These are phyloP conservation scores for Batrachochytrium dendrobatidis DNA, from an alignment of 371 early-diverging fungal genomes.

Conservation along the genomic window DNA sequence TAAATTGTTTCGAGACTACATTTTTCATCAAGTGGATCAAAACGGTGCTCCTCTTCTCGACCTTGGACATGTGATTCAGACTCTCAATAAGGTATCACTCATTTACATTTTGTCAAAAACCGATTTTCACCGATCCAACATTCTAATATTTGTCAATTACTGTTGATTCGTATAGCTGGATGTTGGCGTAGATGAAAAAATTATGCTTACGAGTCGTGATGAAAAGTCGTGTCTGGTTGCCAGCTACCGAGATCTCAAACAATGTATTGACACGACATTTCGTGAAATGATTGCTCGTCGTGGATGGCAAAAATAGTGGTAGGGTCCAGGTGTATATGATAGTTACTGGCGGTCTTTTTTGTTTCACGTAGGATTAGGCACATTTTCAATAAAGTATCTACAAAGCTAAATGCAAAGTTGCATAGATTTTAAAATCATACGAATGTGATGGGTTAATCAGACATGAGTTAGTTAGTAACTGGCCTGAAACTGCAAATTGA, in stretches of 20 bases:
- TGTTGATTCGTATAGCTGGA: slow-evolving; percentile 59
- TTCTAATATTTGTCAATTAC: neutral
- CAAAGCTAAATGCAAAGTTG: too few relatives aligned
- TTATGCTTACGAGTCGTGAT: slow-evolving; percentile 87
- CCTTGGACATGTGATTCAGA: slow-evolving; percentile 85
- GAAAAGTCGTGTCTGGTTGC: slow-evolving; percentile 91
- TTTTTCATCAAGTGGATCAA: slow-evolving; percentile 93
- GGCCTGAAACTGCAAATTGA: too few relatives aligned
- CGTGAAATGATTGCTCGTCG: slow-evolving; percentile 8
- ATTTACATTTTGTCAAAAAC: neutral
- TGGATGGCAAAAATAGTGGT: neutral
- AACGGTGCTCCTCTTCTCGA: slow-evolving; percentile 77
- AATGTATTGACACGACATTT: slow-evolving; percentile 59
- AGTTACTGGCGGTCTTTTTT: too few relatives aligned
- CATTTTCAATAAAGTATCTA: too few relatives aligned
- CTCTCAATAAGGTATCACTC: slow-evolving; percentile 82
- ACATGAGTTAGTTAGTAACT: too few relatives aligned
- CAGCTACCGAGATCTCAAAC: slow-evolving; percentile 82
- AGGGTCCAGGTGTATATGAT: too few relatives aligned
- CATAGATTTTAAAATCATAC: too few relatives aligned
- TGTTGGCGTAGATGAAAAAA: slow-evolving; percentile 82
- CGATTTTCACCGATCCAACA: neutral
- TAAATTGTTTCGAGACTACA: slow-evolving; percentile 91
- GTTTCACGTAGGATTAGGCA: too few relatives aligned
- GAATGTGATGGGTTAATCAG: too few relatives aligned